A percentile compares a stretch with the other conserved stretches of the same genome.
Evolutionary conservation across 805 yeast species (phyloP).

Genomic region (Schizosaccharomyces octosporus): DNA sequence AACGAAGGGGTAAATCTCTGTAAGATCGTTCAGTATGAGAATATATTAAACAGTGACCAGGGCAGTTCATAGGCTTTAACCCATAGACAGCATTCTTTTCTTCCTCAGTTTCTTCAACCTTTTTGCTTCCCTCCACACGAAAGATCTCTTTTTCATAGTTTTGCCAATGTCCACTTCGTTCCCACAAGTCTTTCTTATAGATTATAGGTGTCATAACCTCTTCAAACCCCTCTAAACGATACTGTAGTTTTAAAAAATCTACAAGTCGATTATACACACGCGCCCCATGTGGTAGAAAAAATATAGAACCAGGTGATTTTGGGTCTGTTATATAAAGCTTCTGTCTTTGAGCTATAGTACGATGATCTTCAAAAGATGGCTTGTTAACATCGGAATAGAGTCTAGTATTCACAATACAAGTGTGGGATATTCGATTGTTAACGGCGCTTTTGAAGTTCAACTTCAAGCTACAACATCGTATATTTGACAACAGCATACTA

Average conservation of each 20-base stretch:
- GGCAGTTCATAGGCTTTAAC: constrained; percentile 90
- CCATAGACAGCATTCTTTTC: constrained; percentile 28
- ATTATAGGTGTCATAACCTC: constrained; percentile 86
- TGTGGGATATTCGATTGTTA: too few relatives aligned
- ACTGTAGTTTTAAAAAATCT: constrained; percentile 66
- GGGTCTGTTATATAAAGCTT: constrained; percentile 56
- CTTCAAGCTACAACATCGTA: too few relatives aligned
- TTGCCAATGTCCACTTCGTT: constrained; percentile 85
- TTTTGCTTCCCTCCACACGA: constrained; percentile 27
- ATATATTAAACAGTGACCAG: constrained; percentile 73
- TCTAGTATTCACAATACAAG: too few relatives aligned
- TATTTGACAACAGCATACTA: too few relatives aligned
- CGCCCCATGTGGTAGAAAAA: constrained; percentile 83
- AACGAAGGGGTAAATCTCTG: constrained; percentile 63
- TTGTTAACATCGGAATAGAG: not conserved
- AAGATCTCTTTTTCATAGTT: constrained; percentile 96
- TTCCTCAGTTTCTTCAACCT: constrained; percentile 64
- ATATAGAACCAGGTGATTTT: constrained; percentile 72
- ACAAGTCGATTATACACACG: constrained; percentile 57
- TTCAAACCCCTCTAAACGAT: constrained; percentile 54
- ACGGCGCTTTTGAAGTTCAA: too few relatives aligned
- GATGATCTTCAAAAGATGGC: constrained; percentile 5
- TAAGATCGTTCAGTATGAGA: constrained; percentile 53
- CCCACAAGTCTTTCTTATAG: constrained; percentile 64
- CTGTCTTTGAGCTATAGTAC: constrained; percentile 34